A percentile compares a stretch with the other conserved stretches of the same genome.
Evolutionary conservation across 2,329 filamentous ascomycete species (phyloP).

Genomic region (Ciborinia camelliae): DNA sequence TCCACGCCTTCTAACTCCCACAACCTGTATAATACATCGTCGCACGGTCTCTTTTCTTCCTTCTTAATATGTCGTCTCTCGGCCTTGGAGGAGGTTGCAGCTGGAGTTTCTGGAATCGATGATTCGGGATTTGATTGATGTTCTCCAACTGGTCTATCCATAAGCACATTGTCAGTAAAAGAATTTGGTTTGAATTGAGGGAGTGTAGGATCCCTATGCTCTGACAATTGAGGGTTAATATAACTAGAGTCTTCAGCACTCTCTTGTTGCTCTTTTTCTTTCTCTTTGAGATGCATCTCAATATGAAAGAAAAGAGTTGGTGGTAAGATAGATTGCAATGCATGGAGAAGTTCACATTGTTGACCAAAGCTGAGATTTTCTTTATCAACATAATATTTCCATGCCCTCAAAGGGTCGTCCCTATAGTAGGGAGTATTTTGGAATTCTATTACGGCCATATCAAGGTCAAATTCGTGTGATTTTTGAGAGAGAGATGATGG

Average conservation of each 20-base stretch:
- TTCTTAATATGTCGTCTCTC: neutral
- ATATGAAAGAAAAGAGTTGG: slow-evolving; percentile 1
- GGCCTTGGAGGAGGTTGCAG: neutral
- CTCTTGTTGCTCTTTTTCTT: slow-evolving; percentile 13
- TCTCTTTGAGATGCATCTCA: slow-evolving; percentile 1
- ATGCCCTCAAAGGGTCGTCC: slow-evolving; percentile 8
- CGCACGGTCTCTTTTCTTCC: slow-evolving; percentile 12
- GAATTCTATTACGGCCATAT: slow-evolving; percentile 3
- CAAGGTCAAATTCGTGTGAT: slow-evolving; percentile 8
- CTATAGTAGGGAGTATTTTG: neutral
- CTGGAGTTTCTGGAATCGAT: neutral
- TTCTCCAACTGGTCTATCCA: neutral
- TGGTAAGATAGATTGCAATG: neutral
- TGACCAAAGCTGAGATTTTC: neutral
- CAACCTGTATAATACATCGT: slow-evolving; percentile 27
- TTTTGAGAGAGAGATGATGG: slow-evolving; percentile 1
- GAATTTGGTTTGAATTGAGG: slow-evolving; percentile 65
- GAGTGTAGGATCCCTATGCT: slow-evolving; percentile 55
- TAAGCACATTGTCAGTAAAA: neutral
- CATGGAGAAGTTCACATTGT: neutral
- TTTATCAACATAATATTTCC: slow-evolving; percentile 1
- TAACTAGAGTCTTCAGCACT: neutral
- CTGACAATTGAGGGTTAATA: neutral
- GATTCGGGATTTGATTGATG: neutral
- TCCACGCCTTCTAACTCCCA: slow-evolving; percentile 29